Evolutionary conservation across 192 early-diverging fungal genomes (phyloP).

Genomic region (Coemansia sp.): DNA sequence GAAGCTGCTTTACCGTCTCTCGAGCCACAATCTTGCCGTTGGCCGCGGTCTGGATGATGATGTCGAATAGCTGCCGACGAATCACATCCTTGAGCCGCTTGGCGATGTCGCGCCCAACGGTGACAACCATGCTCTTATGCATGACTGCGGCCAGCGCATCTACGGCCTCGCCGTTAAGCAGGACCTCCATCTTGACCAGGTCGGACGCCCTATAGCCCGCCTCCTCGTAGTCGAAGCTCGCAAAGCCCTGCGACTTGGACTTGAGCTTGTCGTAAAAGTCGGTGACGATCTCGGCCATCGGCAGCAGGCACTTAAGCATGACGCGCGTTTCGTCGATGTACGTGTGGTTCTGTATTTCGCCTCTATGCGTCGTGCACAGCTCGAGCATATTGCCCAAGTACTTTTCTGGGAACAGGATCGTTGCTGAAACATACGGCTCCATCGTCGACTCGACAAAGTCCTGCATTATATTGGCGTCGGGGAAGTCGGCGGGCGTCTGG

Average conservation of each 20-base stretch:
- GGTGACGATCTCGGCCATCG: constrained; percentile 89
- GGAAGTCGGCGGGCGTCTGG: constrained; percentile 90
- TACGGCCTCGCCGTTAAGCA: constrained; percentile 87
- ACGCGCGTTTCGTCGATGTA: constrained; percentile 83
- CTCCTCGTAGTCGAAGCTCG: constrained; percentile 93
- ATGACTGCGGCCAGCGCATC: constrained; percentile 90
- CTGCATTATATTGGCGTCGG: constrained; percentile 65
- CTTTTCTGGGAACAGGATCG: constrained; percentile 83
- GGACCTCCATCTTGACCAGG: constrained; percentile 88
- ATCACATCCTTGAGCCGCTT: constrained; percentile 80
- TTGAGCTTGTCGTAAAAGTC: constrained; percentile 97
- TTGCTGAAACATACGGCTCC: constrained; percentile 92
- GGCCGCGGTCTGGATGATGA: constrained; percentile 85
- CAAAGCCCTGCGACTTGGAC: constrained; percentile 80
- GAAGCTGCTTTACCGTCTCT: constrained; percentile 79
- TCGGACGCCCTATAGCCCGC: constrained; percentile 79
- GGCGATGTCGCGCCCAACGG: constrained; percentile 78
- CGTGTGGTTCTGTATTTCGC: constrained; percentile 82
- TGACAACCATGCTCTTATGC: constrained; percentile 67
- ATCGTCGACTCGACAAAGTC: constrained; percentile 63
- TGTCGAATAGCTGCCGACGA: constrained; percentile 87
- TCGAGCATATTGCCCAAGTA: constrained; percentile 75
- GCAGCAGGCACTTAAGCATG: constrained; percentile 81
- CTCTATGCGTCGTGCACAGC: constrained; percentile 67
- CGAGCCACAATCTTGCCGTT: constrained; percentile 82